Evolutionary conservation across 306 rosid species (phyloP).

Genomic region (Geum urbanum): DNA sequence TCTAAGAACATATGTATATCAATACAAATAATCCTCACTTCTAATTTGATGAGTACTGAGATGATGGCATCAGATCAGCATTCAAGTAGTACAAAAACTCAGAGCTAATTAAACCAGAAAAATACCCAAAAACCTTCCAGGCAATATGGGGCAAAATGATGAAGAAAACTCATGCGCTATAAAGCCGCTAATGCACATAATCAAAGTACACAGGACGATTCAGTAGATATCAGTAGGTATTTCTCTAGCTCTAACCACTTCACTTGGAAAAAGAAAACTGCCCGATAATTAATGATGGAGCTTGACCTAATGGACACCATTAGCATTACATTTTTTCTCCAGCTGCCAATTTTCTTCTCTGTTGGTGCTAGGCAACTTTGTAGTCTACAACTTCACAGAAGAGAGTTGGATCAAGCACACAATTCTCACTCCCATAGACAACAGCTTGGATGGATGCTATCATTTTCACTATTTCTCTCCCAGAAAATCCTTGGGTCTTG

Average conservation of each 20-base stretch:
- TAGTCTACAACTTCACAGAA: slow-evolving; percentile 90
- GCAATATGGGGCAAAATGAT: slow-evolving; percentile 36
- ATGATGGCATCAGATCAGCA: not conserved
- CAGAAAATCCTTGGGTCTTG: slow-evolving; percentile 83
- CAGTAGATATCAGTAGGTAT: not conserved
- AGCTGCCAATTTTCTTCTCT: slow-evolving; percentile 73
- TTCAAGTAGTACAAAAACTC: not conserved
- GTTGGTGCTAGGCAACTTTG: slow-evolving; percentile 93
- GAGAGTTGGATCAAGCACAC: slow-evolving; percentile 73
- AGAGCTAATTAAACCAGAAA: not conserved
- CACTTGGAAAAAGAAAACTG: slow-evolving; percentile 10
- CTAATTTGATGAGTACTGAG: not conserved
- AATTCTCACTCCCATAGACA: slow-evolving; percentile 77
- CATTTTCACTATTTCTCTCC: slow-evolving; percentile 91
- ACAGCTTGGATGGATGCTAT: slow-evolving; percentile 97
- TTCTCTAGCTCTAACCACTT: slow-evolving; percentile 5
- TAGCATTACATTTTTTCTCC: slow-evolving; percentile 39
- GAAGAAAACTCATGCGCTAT: slow-evolving; percentile 15
- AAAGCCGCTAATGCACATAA: slow-evolving; percentile 23
- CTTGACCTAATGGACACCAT: slow-evolving; percentile 2
- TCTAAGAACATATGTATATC: not conserved
- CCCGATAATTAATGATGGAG: slow-evolving; percentile 14
- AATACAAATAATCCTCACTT: not conserved
- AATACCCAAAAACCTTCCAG: slow-evolving; percentile 45
- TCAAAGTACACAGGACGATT: slow-evolving; percentile 13